Conservation (phyloP, 306 rosid species). For the Fragaria ananassa region DNA sequence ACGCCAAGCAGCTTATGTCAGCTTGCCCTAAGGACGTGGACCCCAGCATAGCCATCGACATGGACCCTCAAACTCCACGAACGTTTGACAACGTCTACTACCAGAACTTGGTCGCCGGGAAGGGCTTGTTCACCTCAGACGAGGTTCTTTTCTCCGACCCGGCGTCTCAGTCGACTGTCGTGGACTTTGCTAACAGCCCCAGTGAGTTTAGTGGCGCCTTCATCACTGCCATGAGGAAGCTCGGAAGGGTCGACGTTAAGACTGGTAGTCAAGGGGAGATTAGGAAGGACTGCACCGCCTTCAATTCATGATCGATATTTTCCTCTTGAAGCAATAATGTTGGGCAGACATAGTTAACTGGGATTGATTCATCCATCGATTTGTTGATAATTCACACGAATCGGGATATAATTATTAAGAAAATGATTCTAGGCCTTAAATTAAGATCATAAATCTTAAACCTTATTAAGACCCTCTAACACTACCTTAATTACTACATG, state of each 20-base stretch:
- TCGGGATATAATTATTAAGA: too few species aligned
- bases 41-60: slow-evolving; percentile 34
- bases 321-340: not conserved
- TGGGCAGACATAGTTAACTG: not conserved
- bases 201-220: slow-evolving; percentile 49
- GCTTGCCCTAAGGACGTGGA: slow-evolving; percentile 51
- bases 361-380: not conserved
- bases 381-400: not conserved
- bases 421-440: too few species aligned
- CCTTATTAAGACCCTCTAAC: too few species aligned
- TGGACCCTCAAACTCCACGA: slow-evolving; percentile 51
- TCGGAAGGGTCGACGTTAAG: slow-evolving; percentile 76
- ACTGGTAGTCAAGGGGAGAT: slow-evolving; percentile 53
- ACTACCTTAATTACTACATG: too few species aligned
- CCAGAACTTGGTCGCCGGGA: slow-evolving; percentile 42
- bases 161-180: slow-evolving; percentile 40
- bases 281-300: slow-evolving; percentile 55
- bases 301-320: slow-evolving; percentile 34
- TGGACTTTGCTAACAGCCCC: slow-evolving; percentile 47
- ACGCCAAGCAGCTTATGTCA: slow-evolving; percentile 37
- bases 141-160: slow-evolving; percentile 50
- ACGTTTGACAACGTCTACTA: slow-evolving; percentile 62
- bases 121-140: slow-evolving; percentile 59
- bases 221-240: slow-evolving; percentile 61
- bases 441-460: too few species aligned